A percentile compares a stretch with the other conserved stretches of the same genome.
Evolutionary conservation across 1,139 yeast genomes (phyloP).

Genomic region (Geotrichum fermentans): DNA sequence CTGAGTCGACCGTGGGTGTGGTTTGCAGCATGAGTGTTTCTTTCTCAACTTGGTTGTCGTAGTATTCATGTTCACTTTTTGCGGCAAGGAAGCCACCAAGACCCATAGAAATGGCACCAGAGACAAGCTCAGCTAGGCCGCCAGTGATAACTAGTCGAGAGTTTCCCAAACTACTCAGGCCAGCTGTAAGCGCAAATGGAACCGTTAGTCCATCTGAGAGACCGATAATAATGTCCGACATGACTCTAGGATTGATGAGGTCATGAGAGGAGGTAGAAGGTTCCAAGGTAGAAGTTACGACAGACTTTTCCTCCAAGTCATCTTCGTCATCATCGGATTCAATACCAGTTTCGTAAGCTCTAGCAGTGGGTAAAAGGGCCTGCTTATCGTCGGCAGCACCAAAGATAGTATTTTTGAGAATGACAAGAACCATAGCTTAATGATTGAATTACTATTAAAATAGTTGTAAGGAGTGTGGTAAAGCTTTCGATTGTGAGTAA

Average conservation of each 20-base stretch:
- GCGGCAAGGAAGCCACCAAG: slow-evolving; percentile 83
- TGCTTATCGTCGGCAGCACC: slow-evolving; percentile 18
- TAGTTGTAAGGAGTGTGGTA: neutral
- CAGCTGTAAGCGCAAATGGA: slow-evolving; percentile 85
- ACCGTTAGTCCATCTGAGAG: slow-evolving; percentile 78
- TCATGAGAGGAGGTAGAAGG: slow-evolving; percentile 22
- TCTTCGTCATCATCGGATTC: slow-evolving; percentile 18
- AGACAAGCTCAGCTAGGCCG: slow-evolving; percentile 79
- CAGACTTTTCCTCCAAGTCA: neutral
- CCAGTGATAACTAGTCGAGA: slow-evolving; percentile 74
- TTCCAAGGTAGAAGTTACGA: slow-evolving; percentile 19
- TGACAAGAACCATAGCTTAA: slow-evolving; percentile 11
- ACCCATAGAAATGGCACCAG: slow-evolving; percentile 87
- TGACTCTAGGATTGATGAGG: slow-evolving; percentile 50
- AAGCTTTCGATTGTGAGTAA: too few relatives aligned
- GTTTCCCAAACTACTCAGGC: slow-evolving; percentile 68
- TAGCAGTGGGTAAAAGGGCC: slow-evolving; percentile 33
- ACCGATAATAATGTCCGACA: slow-evolving; percentile 75
- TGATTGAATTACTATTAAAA: too few relatives aligned
- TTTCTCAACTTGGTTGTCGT: slow-evolving; percentile 50
- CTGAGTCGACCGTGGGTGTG: slow-evolving; percentile 47
- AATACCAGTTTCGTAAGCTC: slow-evolving; percentile 26
- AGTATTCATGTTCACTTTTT: slow-evolving; percentile 58
- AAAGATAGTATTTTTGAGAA: slow-evolving; percentile 8
- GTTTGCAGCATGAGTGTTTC: slow-evolving; percentile 54